Conservation (phyloP, 805 yeast species). For the Candida hungchunana region DNA sequence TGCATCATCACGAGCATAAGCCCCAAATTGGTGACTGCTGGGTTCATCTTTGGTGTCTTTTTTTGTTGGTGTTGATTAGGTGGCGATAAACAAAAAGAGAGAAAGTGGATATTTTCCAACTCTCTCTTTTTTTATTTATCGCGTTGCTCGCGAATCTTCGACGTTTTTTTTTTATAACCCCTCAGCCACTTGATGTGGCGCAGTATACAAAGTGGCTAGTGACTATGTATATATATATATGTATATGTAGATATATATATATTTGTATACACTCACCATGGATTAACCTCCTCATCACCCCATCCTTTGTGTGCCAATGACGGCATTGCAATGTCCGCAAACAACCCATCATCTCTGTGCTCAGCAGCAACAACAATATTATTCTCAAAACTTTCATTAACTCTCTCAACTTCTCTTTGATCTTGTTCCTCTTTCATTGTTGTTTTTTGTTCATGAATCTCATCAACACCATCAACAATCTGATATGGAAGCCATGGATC, state of each 20-base stretch:
- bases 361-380: slow-evolving; percentile 13
- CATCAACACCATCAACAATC: slow-evolving; percentile 69
- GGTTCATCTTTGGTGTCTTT: slow-evolving; percentile 82
- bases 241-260: too few species aligned
- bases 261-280: too few species aligned
- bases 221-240: too few species aligned
- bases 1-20: slow-evolving; percentile 97
- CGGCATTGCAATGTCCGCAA: slow-evolving; percentile 46
- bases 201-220: neutral
- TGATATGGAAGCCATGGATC: slow-evolving; percentile 73
- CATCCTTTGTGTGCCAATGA: slow-evolving; percentile 48
- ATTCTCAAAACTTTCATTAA: slow-evolving; percentile 15
- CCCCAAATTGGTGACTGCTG: slow-evolving; percentile 80
- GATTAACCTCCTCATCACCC: slow-evolving; percentile 57
- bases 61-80: too few species aligned
- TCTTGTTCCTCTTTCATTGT: slow-evolving; percentile 23
- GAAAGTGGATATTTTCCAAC: too few species aligned
- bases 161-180: too few species aligned
- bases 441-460: slow-evolving; percentile 45
- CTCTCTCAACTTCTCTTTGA: slow-evolving; percentile 14
- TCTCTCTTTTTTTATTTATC: too few species aligned
- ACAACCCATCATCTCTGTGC: slow-evolving; percentile 42
- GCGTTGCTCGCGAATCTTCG: too few species aligned
- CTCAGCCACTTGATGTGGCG: too few species aligned
- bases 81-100: too few species aligned